Percentiles rank a stretch among this genome's conserved stretches.
phyloP scores from a whole-genome alignment of 345 rosid species.

The Hirschfeldia incana region DNA sequence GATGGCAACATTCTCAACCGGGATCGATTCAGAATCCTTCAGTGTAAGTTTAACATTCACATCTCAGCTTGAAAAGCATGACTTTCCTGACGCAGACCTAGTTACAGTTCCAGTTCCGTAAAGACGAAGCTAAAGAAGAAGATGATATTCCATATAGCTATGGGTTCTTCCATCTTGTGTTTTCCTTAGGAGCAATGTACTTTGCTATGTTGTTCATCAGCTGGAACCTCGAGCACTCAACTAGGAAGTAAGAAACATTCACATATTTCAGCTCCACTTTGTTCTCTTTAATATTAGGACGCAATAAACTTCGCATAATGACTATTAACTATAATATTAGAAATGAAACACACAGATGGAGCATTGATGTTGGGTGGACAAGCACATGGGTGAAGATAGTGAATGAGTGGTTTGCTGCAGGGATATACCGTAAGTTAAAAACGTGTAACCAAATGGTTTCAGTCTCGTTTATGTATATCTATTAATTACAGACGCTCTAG shows the following conservation, averaged over 20 bases:
- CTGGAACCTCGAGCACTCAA: conserved; percentile 72
- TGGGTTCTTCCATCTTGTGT: conserved; percentile 81
- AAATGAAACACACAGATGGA: conserved; percentile 58
- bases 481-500: background rate
- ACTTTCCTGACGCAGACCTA: background rate
- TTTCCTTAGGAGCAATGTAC: conserved; percentile 90
- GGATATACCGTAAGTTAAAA: conserved; percentile 63
- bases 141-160: conserved; percentile 78
- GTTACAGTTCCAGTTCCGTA: conserved; percentile 52
- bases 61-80: background rate
- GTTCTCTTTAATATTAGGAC: background rate
- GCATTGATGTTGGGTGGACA: conserved; percentile 88
- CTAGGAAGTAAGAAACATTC: conserved; percentile 48
- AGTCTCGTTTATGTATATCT: background rate
- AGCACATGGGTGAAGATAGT: conserved; percentile 93
- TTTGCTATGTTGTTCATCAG: conserved; percentile 89
- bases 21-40: conserved; percentile 85
- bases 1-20: conserved; percentile 90
- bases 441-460: background rate
- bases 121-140: conserved; percentile 52
- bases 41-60: conserved; percentile 44
- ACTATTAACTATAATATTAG: background rate
- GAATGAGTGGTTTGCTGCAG: conserved; percentile 88
- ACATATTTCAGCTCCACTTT: background rate
- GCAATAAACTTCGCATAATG: conserved; percentile 4